Conservation (phyloP, 2,329 filamentous ascomycete genomes). For the Stenocarpella maydis region DNA sequence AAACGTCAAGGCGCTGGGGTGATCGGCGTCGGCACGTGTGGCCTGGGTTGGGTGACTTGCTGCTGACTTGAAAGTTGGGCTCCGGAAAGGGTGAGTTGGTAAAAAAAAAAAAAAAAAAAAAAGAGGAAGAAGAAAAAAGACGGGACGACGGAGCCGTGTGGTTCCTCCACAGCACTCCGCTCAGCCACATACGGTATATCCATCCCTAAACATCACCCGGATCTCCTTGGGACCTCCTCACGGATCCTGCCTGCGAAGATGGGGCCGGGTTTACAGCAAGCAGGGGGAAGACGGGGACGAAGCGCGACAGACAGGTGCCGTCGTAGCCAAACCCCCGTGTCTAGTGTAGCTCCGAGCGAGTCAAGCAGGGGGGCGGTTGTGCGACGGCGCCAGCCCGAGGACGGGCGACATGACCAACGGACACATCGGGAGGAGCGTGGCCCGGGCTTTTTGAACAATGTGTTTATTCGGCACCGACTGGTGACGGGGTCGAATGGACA, state of each 20-base stretch:
- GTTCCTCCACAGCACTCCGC: no score
- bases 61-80: background rate
- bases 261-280: no score
- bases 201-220: no score
- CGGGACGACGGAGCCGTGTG: constrained; percentile 6
- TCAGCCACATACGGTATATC: no score
- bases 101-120: background rate
- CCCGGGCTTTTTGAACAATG: background rate
- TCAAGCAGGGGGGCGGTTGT: constrained; percentile 4
- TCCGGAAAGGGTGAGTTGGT: background rate
- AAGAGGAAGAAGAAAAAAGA: constrained; percentile 2
- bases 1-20: background rate
- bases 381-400: background rate
- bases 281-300: no score
- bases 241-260: no score
- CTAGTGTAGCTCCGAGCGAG: background rate
- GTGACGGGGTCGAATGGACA: background rate
- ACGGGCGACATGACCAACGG: background rate
- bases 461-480: background rate
- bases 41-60: constrained; percentile 3
- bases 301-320: no score
- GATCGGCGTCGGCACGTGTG: constrained; percentile 19
- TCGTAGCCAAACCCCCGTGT: background rate
- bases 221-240: no score
- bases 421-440: background rate